Percentiles rank a stretch among this genome's conserved stretches.
These are phyloP conservation scores for Malus hybrid DNA, from an alignment of 331 rosid genomes.

Conservation along the genomic window DNA sequence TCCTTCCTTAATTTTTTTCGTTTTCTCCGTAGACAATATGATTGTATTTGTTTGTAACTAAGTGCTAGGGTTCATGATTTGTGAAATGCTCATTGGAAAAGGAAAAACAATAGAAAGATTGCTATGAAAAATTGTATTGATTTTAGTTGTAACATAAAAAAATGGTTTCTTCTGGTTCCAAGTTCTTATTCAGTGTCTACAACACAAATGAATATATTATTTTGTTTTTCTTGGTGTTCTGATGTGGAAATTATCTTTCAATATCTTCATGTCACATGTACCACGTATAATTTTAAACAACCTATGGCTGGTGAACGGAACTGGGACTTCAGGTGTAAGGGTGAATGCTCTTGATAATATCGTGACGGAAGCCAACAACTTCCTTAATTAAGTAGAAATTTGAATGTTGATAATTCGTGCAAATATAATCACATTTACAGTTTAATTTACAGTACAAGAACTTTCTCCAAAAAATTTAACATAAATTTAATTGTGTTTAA, in stretches of 20 bases:
- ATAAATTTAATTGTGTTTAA: not conserved
- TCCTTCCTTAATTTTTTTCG: not conserved
- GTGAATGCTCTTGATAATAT: not conserved
- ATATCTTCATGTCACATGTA: not conserved
- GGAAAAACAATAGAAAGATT: constrained; percentile 2
- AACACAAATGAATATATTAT: not conserved
- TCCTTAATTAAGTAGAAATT: not conserved
- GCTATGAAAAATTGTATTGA: constrained; percentile 9
- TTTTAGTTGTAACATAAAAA: not conserved
- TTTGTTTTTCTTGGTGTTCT: not conserved
- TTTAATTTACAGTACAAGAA: not conserved
- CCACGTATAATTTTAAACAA: too few relatives aligned
- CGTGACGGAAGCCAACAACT: not conserved
- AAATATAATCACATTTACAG: too few relatives aligned
- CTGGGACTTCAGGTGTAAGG: not conserved
- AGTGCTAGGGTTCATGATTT: constrained; percentile 29
- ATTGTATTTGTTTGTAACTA: constrained; percentile 31
- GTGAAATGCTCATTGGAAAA: constrained; percentile 36
- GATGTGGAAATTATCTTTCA: not conserved
- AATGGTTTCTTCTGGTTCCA: not conserved
- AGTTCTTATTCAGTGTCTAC: not conserved
- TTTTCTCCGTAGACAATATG: constrained; percentile 1
- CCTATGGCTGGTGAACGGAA: not conserved
- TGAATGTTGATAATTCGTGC: not conserved
- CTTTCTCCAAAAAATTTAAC: not conserved